Percentiles rank a stretch among this genome's conserved stretches.
Conservation (phyloP, 2,329 filamentous ascomycete genomes). For the Xylaria sp. region DNA sequence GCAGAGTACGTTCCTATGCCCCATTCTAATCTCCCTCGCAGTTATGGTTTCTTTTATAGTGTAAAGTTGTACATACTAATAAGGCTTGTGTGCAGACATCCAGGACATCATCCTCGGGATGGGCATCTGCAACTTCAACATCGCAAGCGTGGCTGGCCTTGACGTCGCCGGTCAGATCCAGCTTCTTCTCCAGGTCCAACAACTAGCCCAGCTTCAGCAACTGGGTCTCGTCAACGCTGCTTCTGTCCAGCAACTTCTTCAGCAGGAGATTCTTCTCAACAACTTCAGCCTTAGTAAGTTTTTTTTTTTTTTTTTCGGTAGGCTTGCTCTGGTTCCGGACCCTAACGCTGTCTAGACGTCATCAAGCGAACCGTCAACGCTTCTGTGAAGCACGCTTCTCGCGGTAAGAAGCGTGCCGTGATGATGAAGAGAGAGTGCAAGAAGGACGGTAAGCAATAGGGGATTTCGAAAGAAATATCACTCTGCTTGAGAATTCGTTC, state of each 20-base stretch:
- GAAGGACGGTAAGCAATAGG: conserved; percentile 4
- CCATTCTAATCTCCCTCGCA: not conserved
- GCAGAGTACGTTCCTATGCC: conserved; percentile 1
- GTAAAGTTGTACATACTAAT: not conserved
- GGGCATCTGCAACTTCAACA: conserved; percentile 34
- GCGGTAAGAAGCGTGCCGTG: conserved; percentile 25
- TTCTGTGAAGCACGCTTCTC: conserved; percentile 29
- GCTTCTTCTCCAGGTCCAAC: conserved; percentile 35
- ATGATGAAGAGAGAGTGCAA: conserved; percentile 26
- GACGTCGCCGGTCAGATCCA: conserved; percentile 32
- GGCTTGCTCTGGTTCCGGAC: not conserved
- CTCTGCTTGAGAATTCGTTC: not conserved
- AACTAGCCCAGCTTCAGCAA: conserved; percentile 31
- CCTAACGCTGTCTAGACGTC: conserved; percentile 25
- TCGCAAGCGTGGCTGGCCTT: conserved; percentile 26
- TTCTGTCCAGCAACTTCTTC: conserved; percentile 29
- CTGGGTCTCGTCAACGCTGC: conserved; percentile 32
- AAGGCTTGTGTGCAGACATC: conserved; percentile 7
- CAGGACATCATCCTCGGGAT: conserved; percentile 28
- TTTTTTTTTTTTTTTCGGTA: not conserved
- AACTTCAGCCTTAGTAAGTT: conserved; percentile 30
- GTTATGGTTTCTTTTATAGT: not conserved
- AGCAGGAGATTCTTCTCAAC: conserved; percentile 29
- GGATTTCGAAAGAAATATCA: conserved; percentile 1
- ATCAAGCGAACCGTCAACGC: conserved; percentile 32